Base-by-base conservation (phyloP, 495 filamentous ascomycete genomes). In the Arthonia radiata region DNA sequence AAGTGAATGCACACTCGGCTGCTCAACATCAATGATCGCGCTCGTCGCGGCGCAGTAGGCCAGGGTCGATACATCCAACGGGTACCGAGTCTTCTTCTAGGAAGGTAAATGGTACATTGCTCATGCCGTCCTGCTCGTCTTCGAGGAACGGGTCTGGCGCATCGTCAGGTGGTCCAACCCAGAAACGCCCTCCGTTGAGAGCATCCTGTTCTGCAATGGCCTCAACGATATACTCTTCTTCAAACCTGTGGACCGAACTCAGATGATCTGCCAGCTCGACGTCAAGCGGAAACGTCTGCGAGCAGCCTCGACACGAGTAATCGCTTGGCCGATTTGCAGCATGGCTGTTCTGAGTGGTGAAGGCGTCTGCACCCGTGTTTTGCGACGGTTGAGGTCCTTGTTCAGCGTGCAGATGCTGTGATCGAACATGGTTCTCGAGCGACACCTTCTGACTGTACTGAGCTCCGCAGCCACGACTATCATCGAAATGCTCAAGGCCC, bases 351-450 rank as follows among this genome's bases (percentile, higher is more conserved):
- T 52, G 5, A 37, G 36, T 24, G 15, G 12, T 5, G 28, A 36
- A 38, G 9, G 23, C 31, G 12, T 35, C 30, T 53, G 26, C 27
- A 23, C 36, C 37, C 13, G 4, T 5, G 5, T 17, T 30, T 14
- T 15, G 18, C 6, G 4, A 21, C 21, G 11, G 37, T 34, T 14
- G 23, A 13, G 13, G 10, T n/a, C 7, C 17, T 12, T 18, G 29
- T 5, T 26, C 25, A 13, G 31, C 15, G 23, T 67, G 66, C 18
- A 86, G 40, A 43, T 92, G 81, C 0, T 68, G 49, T 6, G 63
- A 76, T 13, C 75, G 67, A 21, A 89, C 57, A 35, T 92, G 81
- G 25, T 79, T 71, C 47, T 81, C 74, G 0, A 92, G 53, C 26
- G 59, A 65, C n/a, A 57, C 50, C 42, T 80, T 82, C 32, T 65